phyloP scores from a whole-genome alignment of 345 rosid species.

The Turnera subulata region DNA sequence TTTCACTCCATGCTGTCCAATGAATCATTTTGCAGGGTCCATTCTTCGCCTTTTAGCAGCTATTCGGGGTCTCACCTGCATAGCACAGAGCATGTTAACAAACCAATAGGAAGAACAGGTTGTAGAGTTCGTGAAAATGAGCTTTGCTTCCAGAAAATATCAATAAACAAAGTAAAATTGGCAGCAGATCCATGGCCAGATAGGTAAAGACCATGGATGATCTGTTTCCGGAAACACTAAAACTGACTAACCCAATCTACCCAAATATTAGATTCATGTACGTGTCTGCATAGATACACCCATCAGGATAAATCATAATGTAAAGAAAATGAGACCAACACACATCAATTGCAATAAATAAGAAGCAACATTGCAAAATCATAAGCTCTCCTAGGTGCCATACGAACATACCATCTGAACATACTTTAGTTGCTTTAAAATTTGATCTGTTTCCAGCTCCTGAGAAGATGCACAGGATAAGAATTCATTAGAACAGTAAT shows the following conservation, averaged over 20 bases:
- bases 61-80: slow-evolving; percentile 55
- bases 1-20: neutral
- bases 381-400: neutral
- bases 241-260: neutral
- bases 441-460: slow-evolving; percentile 86
- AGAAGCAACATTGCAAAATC: neutral
- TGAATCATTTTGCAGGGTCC: slow-evolving; percentile 4
- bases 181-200: neutral
- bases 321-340: no score
- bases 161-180: neutral
- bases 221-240: neutral
- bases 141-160: neutral
- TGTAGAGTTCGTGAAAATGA: neutral
- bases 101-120: neutral
- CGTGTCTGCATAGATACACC: neutral
- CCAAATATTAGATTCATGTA: neutral
- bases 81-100: slow-evolving; percentile 1
- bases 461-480: slow-evolving; percentile 28
- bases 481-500: neutral
- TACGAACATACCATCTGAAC: slow-evolving; percentile 51
- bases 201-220: neutral
- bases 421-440: slow-evolving; percentile 73
- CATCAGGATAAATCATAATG: neutral
- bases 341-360: no score
- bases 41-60: slow-evolving; percentile 37